Conservation (phyloP, 2,329 filamentous ascomycete genomes). For the Pleurostoma richardsiae region DNA sequence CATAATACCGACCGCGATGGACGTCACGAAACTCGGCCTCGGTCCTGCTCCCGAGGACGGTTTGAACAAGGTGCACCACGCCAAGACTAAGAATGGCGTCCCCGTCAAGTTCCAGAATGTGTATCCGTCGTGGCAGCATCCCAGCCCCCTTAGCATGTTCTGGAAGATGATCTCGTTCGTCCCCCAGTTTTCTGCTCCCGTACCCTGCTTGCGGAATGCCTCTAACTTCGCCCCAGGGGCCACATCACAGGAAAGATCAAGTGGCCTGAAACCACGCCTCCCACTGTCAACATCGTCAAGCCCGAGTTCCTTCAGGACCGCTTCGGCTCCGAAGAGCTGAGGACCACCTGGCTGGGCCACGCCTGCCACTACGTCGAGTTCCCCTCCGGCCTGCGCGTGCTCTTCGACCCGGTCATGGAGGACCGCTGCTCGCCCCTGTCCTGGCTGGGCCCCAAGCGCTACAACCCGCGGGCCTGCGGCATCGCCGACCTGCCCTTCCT, state of each 20-base stretch:
- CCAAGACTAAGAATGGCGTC: constrained; percentile 32
- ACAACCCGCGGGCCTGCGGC: constrained; percentile 70
- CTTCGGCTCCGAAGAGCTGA: constrained; percentile 51
- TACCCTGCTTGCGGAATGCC: background rate
- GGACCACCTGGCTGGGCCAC: constrained; percentile 92
- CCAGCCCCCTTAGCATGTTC: background rate
- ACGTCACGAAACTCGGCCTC: constrained; percentile 27
- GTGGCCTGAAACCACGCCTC: constrained; percentile 56
- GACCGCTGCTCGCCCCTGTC: constrained; percentile 75
- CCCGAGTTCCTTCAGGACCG: constrained; percentile 63
- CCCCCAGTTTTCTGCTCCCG: background rate
- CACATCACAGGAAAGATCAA: constrained; percentile 28
- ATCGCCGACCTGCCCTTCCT: constrained; percentile 73
- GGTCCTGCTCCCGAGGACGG: constrained; percentile 34
- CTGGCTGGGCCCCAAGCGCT: constrained; percentile 69
- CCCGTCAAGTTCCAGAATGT: constrained; percentile 43
- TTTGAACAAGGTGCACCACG: constrained; percentile 40
- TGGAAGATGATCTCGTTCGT: constrained; percentile 1
- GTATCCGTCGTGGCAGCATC: constrained; percentile 36
- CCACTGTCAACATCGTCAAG: constrained; percentile 61
- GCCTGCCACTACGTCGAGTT: constrained; percentile 93
- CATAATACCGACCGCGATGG: constrained; percentile 14
- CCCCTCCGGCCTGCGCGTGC: constrained; percentile 75
- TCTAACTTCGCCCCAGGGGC: constrained; percentile 7
- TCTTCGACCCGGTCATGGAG: constrained; percentile 93